Evolutionary conservation across 1,139 yeast genomes (phyloP).

Genomic region (Yamadazyma diddensiae): DNA sequence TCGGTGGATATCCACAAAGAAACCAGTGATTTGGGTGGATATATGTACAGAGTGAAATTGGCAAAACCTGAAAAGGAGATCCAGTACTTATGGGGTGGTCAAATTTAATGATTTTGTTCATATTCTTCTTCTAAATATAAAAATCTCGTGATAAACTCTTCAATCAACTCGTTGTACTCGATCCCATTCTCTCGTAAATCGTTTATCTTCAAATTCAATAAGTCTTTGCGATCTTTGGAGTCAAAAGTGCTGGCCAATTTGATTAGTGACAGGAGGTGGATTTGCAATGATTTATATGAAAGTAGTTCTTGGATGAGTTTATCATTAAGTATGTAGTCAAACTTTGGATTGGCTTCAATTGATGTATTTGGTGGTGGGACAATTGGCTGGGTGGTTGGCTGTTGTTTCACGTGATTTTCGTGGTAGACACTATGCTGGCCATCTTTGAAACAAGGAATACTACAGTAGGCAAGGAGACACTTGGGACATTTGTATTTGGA

Average conservation of each 20-base stretch:
- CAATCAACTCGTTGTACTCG: conserved; percentile 63
- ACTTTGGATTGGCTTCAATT: conserved; percentile 8
- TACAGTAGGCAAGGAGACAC: conserved; percentile 48
- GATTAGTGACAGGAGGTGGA: conserved; percentile 13
- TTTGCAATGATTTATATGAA: conserved; percentile 10
- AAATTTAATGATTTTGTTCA: not conserved
- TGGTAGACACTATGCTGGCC: conserved; percentile 29
- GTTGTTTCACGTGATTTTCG: not conserved
- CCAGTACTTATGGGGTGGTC: conserved; percentile 32
- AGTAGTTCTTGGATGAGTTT: conserved; percentile 29
- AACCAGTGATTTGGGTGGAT: conserved; percentile 57
- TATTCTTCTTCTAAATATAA: conserved; percentile 9
- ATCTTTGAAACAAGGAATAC: conserved; percentile 55
- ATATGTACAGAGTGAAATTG: conserved; percentile 26
- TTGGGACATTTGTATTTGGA: conserved; percentile 65
- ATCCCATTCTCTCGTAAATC: conserved; percentile 61
- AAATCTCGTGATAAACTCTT: conserved; percentile 47
- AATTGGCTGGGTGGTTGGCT: conserved; percentile 4
- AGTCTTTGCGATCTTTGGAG: conserved; percentile 51
- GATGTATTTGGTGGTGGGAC: not conserved
- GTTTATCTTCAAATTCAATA: conserved; percentile 58
- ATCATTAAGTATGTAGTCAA: conserved; percentile 25
- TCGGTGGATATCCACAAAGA: conserved; percentile 20
- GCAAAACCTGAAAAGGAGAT: conserved; percentile 22
- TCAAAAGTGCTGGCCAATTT: conserved; percentile 10